Evolutionary conservation across 495 filamentous ascomycete species (phyloP).

Genomic region (Pyronema omphalodes): DNA sequence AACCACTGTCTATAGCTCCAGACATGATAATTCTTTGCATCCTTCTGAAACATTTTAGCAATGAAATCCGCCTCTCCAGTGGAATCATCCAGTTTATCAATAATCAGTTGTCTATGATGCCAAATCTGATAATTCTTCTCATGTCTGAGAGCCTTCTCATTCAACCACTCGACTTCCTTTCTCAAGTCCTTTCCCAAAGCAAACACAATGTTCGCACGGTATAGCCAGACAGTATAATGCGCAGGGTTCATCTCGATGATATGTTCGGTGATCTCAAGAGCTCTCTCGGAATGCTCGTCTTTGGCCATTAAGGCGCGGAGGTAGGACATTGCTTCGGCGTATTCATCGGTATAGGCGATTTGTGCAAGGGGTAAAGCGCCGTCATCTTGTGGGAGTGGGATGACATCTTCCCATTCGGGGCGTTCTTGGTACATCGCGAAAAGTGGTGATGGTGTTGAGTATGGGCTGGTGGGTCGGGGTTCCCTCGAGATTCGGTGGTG

Average conservation of each 20-base stretch:
- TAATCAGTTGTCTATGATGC: slow-evolving; percentile 67
- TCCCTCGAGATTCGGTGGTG: too few species aligned
- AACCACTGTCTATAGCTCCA: slow-evolving; percentile 90
- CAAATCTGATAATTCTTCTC: slow-evolving; percentile 99
- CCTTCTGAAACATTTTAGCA: slow-evolving; percentile 57
- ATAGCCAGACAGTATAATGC: slow-evolving; percentile 98
- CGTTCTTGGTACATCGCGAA: slow-evolving; percentile 39
- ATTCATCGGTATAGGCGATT: slow-evolving; percentile 74
- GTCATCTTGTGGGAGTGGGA: slow-evolving; percentile 70
- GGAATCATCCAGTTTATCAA: slow-evolving; percentile 33
- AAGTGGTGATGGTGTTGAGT: background rate
- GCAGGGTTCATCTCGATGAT: slow-evolving; percentile 85
- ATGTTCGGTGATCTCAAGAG: slow-evolving; percentile 64
- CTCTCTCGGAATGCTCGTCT: slow-evolving; percentile 65
- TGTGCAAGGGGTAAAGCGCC: slow-evolving; percentile 61
- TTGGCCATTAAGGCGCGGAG: slow-evolving; percentile 80
- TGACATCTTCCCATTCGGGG: slow-evolving; percentile 64
- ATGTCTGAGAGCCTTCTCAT: slow-evolving; percentile 57
- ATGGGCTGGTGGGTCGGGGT: too few species aligned
- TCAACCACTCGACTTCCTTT: slow-evolving; percentile 69
- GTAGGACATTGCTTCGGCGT: slow-evolving; percentile 74
- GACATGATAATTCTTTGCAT: slow-evolving; percentile 96
- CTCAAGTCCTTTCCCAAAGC: slow-evolving; percentile 44
- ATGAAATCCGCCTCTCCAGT: slow-evolving; percentile 56
- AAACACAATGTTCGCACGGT: slow-evolving; percentile 60